These are phyloP conservation scores for Phylloporus sp. DNA, from an alignment of 768 basidiomycete genomes.

Conservation along the genomic window DNA sequence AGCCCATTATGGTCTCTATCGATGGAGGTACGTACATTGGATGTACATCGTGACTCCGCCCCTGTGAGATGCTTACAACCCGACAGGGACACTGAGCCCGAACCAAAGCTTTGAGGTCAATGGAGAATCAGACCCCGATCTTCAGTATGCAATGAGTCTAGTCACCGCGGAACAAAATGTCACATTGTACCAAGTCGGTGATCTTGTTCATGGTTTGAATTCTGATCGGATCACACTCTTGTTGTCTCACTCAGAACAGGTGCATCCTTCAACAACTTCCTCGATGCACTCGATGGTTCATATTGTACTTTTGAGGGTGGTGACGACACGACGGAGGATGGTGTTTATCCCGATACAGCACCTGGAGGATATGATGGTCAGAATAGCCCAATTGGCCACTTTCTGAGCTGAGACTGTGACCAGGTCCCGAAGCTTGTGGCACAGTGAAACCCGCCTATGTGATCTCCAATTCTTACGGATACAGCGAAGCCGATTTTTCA, in stretches of 20 bases:
- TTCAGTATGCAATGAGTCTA: conserved; percentile 62
- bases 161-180: conserved; percentile 33
- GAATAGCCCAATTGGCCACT: neutral
- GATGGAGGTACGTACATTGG: conserved; percentile 40
- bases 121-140: conserved; percentile 69
- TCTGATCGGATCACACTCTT: neutral
- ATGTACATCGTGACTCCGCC: neutral
- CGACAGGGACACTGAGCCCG: conserved; percentile 42
- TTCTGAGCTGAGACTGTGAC: neutral
- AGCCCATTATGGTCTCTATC: conserved; percentile 20
- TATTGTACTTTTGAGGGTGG: conserved; percentile 47
- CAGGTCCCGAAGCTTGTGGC: conserved; percentile 34
- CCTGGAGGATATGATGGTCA: conserved; percentile 38
- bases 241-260: conserved; percentile 26
- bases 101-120: conserved; percentile 39
- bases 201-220: conserved; percentile 30
- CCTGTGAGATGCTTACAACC: conserved; percentile 9
- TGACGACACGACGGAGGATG: conserved; percentile 38
- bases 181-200: conserved; percentile 40
- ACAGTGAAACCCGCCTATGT: conserved; percentile 38
- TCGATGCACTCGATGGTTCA: conserved; percentile 41
- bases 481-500: conserved; percentile 36
- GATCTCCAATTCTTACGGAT: conserved; percentile 39
- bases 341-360: conserved; percentile 39
- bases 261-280: conserved; percentile 41